These are phyloP conservation scores for Amanita jacksonii DNA, from an alignment of 768 basidiomycete species.

Conservation along the genomic window DNA sequence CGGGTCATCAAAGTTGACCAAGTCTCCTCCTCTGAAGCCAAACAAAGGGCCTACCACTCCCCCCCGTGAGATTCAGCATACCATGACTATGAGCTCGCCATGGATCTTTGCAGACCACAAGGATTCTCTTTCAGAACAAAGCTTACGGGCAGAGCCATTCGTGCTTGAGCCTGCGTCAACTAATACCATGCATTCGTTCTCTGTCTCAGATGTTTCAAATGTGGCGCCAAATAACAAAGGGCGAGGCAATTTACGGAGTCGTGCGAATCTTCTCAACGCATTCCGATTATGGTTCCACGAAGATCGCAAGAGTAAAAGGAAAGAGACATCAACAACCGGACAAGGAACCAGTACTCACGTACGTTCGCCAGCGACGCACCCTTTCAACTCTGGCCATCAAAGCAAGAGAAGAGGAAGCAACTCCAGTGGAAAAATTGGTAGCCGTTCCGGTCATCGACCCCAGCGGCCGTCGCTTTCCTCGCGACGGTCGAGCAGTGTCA, in stretches of 20 bases:
- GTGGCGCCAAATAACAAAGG: slow-evolving; percentile 11
- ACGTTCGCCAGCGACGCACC: slow-evolving; percentile 12
- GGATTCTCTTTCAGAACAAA: slow-evolving; percentile 26
- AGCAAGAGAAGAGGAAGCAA: slow-evolving; percentile 45
- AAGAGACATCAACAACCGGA: slow-evolving; percentile 29
- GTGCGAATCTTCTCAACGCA: slow-evolving; percentile 73
- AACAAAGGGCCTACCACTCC: slow-evolving; percentile 48
- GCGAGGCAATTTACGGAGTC: slow-evolving; percentile 33
- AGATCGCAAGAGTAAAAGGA: slow-evolving; percentile 80
- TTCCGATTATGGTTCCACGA: slow-evolving; percentile 93
- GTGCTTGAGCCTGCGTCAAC: slow-evolving; percentile 48
- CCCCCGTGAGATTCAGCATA: slow-evolving; percentile 32
- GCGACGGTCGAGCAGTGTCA: slow-evolving; percentile 84
- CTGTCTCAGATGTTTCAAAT: slow-evolving; percentile 32
- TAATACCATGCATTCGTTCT: slow-evolving; percentile 36
- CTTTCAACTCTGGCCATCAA: slow-evolving; percentile 15
- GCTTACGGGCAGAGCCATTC: slow-evolving; percentile 19
- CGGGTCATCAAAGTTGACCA: slow-evolving; percentile 48
- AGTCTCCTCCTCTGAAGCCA: slow-evolving; percentile 56
- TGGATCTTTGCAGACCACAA: slow-evolving; percentile 56
- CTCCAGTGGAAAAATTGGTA: slow-evolving; percentile 16
- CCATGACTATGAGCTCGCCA: slow-evolving; percentile 47
- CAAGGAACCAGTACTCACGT: slow-evolving; percentile 19
- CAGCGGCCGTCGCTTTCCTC: slow-evolving; percentile 73
- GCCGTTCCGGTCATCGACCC: slow-evolving; percentile 34